A percentile compares a stretch with the other conserved stretches of the same genome.
phyloP scores from a whole-genome alignment of 306 rosid species.

The Argentina anserina region DNA sequence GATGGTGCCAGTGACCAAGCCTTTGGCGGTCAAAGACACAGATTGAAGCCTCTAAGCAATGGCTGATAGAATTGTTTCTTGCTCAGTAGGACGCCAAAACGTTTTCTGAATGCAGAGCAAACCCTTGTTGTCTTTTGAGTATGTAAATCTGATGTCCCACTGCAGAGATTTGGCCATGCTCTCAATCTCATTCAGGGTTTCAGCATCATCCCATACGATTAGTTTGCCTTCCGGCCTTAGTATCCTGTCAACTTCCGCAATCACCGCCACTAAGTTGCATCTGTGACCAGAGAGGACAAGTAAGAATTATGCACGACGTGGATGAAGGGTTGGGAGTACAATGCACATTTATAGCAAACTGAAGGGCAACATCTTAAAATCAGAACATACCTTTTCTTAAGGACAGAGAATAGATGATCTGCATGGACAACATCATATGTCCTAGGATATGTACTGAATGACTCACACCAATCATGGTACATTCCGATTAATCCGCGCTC shows the following conservation, averaged over 20 bases:
- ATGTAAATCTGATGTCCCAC: constrained; percentile 54
- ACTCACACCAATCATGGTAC: constrained; percentile 88
- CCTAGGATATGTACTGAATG: constrained; percentile 77
- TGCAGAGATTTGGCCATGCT: constrained; percentile 52
- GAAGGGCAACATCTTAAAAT: neutral
- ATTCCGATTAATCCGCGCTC: constrained; percentile 82
- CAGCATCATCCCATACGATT: constrained; percentile 55
- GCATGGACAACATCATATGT: constrained; percentile 81
- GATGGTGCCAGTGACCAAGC: constrained; percentile 7
- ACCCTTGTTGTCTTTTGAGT: constrained; percentile 46
- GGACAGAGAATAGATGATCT: constrained; percentile 57
- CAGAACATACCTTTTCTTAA: constrained; percentile 44
- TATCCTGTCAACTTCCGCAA: constrained; percentile 82
- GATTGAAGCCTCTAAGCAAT: constrained; percentile 31
- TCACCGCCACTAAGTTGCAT: constrained; percentile 59
- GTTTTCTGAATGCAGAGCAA: constrained; percentile 63
- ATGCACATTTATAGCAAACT: neutral
- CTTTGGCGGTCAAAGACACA: constrained; percentile 1
- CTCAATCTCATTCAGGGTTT: constrained; percentile 58
- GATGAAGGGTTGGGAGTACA: neutral
- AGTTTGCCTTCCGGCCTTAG: constrained; percentile 78
- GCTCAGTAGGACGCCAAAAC: constrained; percentile 68
- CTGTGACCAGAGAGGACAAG: constrained; percentile 34
- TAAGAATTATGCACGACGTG: constrained; percentile 6
- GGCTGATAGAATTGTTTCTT: constrained; percentile 50